Conservation (phyloP, 768 basidiomycete species). For the Boletales sp. region DNA sequence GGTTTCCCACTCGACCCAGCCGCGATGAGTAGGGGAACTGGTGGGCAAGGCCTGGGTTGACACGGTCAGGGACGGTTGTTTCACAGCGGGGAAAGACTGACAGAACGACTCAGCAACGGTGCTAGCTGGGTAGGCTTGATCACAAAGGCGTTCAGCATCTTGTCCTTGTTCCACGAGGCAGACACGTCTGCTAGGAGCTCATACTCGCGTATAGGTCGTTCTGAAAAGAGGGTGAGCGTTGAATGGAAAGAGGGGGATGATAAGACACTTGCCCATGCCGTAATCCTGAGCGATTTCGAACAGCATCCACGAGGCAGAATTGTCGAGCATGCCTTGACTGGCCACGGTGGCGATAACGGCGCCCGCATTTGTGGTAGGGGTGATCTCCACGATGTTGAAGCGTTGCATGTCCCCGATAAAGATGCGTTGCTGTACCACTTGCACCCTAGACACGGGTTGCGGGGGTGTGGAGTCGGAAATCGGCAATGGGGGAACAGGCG, state of each 20-base stretch:
- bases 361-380: constrained; percentile 60
- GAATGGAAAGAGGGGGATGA: not conserved
- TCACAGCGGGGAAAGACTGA: constrained; percentile 33
- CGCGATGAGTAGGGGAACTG: constrained; percentile 40
- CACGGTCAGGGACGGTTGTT: constrained; percentile 42
- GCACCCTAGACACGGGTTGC: constrained; percentile 21
- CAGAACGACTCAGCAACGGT: constrained; percentile 52
- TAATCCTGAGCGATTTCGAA: constrained; percentile 89
- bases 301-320: constrained; percentile 79
- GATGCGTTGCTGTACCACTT: constrained; percentile 60
- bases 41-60: constrained; percentile 47
- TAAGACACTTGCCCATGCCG: constrained; percentile 71
- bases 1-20: constrained; percentile 83
- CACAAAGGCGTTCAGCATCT: constrained; percentile 75
- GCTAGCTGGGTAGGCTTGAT: constrained; percentile 72
- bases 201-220: constrained; percentile 86
- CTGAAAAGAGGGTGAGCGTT: constrained; percentile 36
- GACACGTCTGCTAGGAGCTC: constrained; percentile 79
- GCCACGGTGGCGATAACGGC: constrained; percentile 69
- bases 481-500: constrained; percentile 38
- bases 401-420: constrained; percentile 77
- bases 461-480: constrained; percentile 33
- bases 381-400: constrained; percentile 71
- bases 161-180: constrained; percentile 85
- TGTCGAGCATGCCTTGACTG: constrained; percentile 60